Base-by-base conservation (phyloP, 257 asterid genomes). In the Scutellaria baicalensis region DNA sequence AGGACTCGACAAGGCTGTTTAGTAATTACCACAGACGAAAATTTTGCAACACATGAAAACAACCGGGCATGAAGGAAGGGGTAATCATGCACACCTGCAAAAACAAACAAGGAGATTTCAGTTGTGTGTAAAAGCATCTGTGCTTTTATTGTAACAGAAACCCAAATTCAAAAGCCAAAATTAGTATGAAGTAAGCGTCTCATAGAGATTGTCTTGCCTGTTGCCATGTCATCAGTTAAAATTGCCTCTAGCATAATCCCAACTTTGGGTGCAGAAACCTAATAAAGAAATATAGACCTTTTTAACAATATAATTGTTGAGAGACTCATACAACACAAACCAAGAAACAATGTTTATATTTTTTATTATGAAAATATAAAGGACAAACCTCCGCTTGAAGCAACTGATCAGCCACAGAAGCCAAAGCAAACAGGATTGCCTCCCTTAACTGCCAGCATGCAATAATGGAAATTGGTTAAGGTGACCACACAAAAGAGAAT, bases 1-100 rank as follows among this genome's bases (percentile, higher is more conserved):
- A 54, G 67, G 57, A 27, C 33, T 27, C 2, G 33, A 27, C 33
- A 5, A 14, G 58, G 59, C n/a, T 59, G 42, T 70, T 60, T 42
- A 64, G 72, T 72, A 75, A 44, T 84, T 84, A 93, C 97, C 96
- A 89, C 72, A 72, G 89, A 80, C 42, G 88, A 89, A 76, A 89
- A 89, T 79, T 89, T 93, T 59, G 97, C 94, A 77, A 83, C 87
- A 55, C 93, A 77, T 49, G 99, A 84, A 88, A 91, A 89, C 77
- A 93, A 68, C 49, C 99, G 95, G 47, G 99, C 99, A 80, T 80
- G 82, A 61, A 93, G 95, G 78, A 93, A 93, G 61, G 99, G 99
- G 80, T 76, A 89, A 17, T 87, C 96, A 52, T 83, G 79, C 49
- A 81, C 77, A 5, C 90, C 99, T 93, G 94, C 75, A 83, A 17